Evolutionary conservation across 208 protist species (phyloP), one percentile per base, ranked within the genome.

Genomic region (Acanthamoeba sp.): DNA sequence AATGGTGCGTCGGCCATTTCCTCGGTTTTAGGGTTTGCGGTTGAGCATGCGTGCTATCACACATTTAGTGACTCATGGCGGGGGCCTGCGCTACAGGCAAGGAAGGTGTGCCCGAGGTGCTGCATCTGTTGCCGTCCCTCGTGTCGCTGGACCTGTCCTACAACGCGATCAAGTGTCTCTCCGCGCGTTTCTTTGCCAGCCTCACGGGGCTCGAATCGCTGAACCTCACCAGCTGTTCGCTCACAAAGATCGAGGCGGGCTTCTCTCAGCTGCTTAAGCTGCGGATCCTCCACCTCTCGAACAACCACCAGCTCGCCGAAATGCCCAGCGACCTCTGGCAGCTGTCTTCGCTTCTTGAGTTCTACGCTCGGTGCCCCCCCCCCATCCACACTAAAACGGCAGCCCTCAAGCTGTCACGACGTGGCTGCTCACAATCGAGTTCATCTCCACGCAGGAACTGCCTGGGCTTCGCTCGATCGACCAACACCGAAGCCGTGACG

Each of bases 161-260:
- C n/a, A 84, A 84, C 42, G 24, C 76, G 76, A 55, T 84, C 42
- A 32, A 40, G 2, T 52, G 20, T 18, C 18, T 87, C 9, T 59
- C 78, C 24, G 0, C 40, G 16, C 40, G 45, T 7, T 59, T 87
- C 48, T 59, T 87, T 34, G 20, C 27, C 20, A 62, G 78, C 29
- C 78, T 87, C 78, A 62, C 78, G n/a, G 27, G 22, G 7, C 78
- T 87, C 42, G 78, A 87, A 29, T 14, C 20, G 48, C 78, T 87
- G 3, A 34, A 87, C 48, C 45, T 87, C 27, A 27, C 40, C 45
- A 22, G 20, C 42, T 87, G 78, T 29, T 36, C 78, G 9, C 78
- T 87, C 12, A 20, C 24, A 4, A 40, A 40, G 14, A 22, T 87
- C 48, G 38, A 32, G 16, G 4, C 48, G 48, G 48, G 48, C 16